phyloP scores from a whole-genome alignment of 179 eudicot genomes.

The Corrigiola litoralis region DNA sequence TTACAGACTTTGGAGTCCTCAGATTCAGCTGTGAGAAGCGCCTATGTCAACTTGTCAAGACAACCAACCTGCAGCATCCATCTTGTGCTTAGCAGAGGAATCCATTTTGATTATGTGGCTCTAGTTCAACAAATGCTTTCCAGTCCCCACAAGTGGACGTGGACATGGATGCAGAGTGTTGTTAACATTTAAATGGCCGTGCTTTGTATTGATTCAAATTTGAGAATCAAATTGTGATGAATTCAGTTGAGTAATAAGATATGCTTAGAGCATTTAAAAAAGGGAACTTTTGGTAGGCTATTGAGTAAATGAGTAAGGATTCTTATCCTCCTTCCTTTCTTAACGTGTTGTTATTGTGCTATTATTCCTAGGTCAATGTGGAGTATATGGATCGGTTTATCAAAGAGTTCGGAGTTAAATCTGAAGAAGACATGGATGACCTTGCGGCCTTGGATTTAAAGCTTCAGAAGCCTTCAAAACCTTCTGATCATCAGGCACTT shows the following conservation, averaged over 20 bases:
- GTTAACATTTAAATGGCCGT: neutral
- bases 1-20: too few relatives aligned
- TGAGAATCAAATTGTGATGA: neutral
- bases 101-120: too few relatives aligned
- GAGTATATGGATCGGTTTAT: slow-evolving; percentile 68
- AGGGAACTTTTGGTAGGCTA: neutral
- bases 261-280: neutral
- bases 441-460: slow-evolving; percentile 29
- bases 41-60: too few relatives aligned
- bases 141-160: too few relatives aligned
- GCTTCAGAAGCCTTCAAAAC: slow-evolving; percentile 51
- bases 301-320: neutral
- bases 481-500: slow-evolving; percentile 68
- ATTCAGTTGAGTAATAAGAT: too few relatives aligned
- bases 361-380: slow-evolving; percentile 56
- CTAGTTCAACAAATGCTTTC: too few relatives aligned
- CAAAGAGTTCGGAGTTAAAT: slow-evolving; percentile 59
- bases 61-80: too few relatives aligned
- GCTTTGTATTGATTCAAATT: neutral
- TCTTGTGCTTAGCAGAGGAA: too few relatives aligned
- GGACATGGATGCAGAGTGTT: too few relatives aligned
- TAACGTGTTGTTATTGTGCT: slow-evolving; percentile 5
- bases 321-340: neutral
- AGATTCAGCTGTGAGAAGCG: too few relatives aligned
- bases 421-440: slow-evolving; percentile 34